phyloP scores from a whole-genome alignment of 495 filamentous ascomycete genomes.

The Penicillium daleae region DNA sequence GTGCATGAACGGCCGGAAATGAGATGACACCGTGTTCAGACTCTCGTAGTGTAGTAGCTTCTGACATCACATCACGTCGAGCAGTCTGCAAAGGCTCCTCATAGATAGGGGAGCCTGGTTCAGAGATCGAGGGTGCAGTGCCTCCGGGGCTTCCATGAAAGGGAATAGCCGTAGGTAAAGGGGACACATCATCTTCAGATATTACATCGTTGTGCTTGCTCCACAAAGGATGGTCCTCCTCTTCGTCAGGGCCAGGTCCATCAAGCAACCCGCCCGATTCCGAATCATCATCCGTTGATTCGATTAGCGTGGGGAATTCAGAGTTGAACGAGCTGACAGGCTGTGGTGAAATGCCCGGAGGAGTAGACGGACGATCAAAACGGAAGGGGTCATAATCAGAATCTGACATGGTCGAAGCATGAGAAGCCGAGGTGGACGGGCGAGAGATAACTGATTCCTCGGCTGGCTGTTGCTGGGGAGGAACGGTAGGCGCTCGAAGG shows the following conservation, averaged over 20 bases:
- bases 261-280: conserved; percentile 36
- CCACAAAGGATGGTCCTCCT: conserved; percentile 32
- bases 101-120: conserved; percentile 36
- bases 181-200: conserved; percentile 10
- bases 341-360: conserved; percentile 21
- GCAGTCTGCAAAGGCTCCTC: conserved; percentile 33
- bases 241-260: conserved; percentile 50
- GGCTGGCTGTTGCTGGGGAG: conserved; percentile 20
- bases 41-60: not conserved
- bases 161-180: conserved; percentile 25
- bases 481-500: conserved; percentile 37
- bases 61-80: conserved; percentile 15
- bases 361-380: conserved; percentile 44
- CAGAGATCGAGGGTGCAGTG: conserved; percentile 19
- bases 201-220: conserved; percentile 16
- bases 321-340: conserved; percentile 27
- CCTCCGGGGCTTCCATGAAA: conserved; percentile 12
- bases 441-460: conserved; percentile 39
- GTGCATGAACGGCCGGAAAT: conserved; percentile 42
- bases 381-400: conserved; percentile 53
- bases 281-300: conserved; percentile 22
- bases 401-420: conserved; percentile 40
- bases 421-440: conserved; percentile 47
- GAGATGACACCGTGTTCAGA: conserved; percentile 23
- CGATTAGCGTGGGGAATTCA: conserved; percentile 31